Percentiles rank a stretch among this genome's conserved stretches.
Evolutionary conservation across 306 rosid species (phyloP).

Genomic region (Cucumis melo): DNA sequence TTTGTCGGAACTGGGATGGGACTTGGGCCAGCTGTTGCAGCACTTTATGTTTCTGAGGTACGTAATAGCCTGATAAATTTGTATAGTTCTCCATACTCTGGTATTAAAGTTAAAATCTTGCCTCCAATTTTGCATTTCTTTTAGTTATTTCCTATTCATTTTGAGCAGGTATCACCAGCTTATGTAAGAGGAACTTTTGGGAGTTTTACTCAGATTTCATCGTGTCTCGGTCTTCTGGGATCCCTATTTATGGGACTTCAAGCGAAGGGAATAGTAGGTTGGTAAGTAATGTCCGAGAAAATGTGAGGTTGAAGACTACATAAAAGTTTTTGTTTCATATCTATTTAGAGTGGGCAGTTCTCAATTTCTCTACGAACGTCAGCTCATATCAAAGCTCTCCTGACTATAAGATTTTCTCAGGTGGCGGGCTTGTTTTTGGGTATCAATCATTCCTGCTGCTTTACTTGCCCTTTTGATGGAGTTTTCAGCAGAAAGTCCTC

Average conservation of each 20-base stretch:
- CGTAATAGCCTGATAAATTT: neutral
- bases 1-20: conserved; percentile 97
- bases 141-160: conserved; percentile 8
- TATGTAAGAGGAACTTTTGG: conserved; percentile 90
- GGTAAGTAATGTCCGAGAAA: conserved; percentile 31
- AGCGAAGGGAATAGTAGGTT: conserved; percentile 64
- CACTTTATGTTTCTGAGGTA: conserved; percentile 91
- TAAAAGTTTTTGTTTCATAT: neutral
- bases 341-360: neutral
- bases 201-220: conserved; percentile 80
- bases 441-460: conserved; percentile 74
- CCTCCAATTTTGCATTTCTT: neutral
- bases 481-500: conserved; percentile 88
- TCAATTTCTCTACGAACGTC: neutral
- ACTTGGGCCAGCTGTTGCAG: conserved; percentile 70
- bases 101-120: neutral
- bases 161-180: conserved; percentile 73
- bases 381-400: neutral
- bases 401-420: conserved; percentile 23
- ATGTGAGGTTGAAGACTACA: conserved; percentile 6
- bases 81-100: neutral
- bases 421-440: conserved; percentile 98
- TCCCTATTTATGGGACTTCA: conserved; percentile 81
- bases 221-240: conserved; percentile 82
- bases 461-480: conserved; percentile 60